A percentile compares a stretch with the other conserved stretches of the same genome.
phyloP scores from a whole-genome alignment of 2,329 filamentous ascomycete species.

The Meredithiella fracta region DNA sequence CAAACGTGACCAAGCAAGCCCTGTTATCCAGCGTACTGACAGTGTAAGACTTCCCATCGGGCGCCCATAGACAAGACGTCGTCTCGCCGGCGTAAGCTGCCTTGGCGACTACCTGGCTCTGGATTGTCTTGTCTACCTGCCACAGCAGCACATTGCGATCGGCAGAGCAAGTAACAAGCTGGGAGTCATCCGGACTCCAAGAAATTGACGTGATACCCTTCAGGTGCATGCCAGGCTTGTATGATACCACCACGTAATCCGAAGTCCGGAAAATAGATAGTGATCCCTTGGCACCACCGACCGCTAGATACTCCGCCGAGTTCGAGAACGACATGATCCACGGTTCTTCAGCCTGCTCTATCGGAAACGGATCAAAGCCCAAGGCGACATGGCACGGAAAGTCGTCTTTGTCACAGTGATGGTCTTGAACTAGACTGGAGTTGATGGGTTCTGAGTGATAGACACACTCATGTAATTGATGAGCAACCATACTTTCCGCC shows the following conservation, averaged over 20 bases:
- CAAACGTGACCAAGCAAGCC: too few relatives aligned
- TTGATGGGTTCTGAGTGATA: conserved; percentile 71
- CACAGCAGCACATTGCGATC: conserved; percentile 52
- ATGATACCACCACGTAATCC: conserved; percentile 43
- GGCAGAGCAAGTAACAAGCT: conserved; percentile 67
- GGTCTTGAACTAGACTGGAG: conserved; percentile 79
- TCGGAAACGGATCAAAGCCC: background rate
- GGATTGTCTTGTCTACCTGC: background rate
- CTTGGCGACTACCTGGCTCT: background rate
- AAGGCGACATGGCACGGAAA: conserved; percentile 60
- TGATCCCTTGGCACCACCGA: conserved; percentile 56
- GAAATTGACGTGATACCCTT: conserved; percentile 67
- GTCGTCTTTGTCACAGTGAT: conserved; percentile 60
- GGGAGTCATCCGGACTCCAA: conserved; percentile 84
- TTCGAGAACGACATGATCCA: conserved; percentile 89
- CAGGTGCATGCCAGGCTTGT: conserved; percentile 46
- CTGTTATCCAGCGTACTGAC: too few relatives aligned
- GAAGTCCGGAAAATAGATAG: conserved; percentile 71
- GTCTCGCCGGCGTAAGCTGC: background rate
- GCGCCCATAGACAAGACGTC: background rate
- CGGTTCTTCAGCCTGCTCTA: conserved; percentile 62
- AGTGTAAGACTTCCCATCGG: too few relatives aligned
- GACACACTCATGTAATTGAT: conserved; percentile 66
- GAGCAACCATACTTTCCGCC: conserved; percentile 66
- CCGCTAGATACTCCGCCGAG: conserved; percentile 66